phyloP scores from a whole-genome alignment of 2,329 filamentous ascomycete species.

The Ophiostoma pallidulum region DNA sequence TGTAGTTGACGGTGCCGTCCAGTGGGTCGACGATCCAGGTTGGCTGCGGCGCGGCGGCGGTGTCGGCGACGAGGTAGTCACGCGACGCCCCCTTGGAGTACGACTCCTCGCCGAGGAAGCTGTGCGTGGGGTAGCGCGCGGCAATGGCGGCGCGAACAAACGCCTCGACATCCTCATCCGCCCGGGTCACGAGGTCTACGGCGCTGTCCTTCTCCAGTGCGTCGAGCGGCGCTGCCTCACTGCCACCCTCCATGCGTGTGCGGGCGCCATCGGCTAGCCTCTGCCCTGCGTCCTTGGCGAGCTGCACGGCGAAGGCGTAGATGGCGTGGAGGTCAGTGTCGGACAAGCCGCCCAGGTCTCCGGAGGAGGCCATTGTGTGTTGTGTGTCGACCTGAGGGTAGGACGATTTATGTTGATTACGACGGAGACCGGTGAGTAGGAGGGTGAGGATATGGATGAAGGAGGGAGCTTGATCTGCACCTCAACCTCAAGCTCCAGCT shows the following conservation, averaged over 20 bases:
- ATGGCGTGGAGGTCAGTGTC: conserved; percentile 50
- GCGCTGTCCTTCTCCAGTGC: conserved; percentile 59
- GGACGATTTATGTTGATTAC: too few relatives aligned
- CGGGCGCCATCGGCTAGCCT: conserved; percentile 57
- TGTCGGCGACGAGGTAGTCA: conserved; percentile 54
- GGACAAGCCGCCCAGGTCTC: conserved; percentile 18
- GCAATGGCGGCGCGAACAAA: conserved; percentile 56
- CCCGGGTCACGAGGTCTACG: conserved; percentile 70
- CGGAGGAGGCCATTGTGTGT: neutral
- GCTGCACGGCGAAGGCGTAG: conserved; percentile 59
- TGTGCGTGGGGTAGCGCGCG: conserved; percentile 55
- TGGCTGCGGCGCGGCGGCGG: too few relatives aligned
- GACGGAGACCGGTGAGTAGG: too few relatives aligned
- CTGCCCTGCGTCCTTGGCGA: conserved; percentile 60
- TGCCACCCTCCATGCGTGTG: conserved; percentile 38
- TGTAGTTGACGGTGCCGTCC: conserved; percentile 74
- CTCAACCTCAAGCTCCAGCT: too few relatives aligned
- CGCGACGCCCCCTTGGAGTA: conserved; percentile 60
- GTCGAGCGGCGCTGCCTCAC: conserved; percentile 17
- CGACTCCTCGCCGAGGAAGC: conserved; percentile 68
- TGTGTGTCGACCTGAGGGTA: neutral
- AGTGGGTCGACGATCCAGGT: conserved; percentile 73
- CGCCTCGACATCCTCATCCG: conserved; percentile 60
- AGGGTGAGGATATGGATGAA: too few relatives aligned
- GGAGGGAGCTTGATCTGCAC: too few relatives aligned